These are phyloP conservation scores for Metroxylon sagu DNA, from an alignment of 176 grass and related monocot species.

Conservation along the genomic window DNA sequence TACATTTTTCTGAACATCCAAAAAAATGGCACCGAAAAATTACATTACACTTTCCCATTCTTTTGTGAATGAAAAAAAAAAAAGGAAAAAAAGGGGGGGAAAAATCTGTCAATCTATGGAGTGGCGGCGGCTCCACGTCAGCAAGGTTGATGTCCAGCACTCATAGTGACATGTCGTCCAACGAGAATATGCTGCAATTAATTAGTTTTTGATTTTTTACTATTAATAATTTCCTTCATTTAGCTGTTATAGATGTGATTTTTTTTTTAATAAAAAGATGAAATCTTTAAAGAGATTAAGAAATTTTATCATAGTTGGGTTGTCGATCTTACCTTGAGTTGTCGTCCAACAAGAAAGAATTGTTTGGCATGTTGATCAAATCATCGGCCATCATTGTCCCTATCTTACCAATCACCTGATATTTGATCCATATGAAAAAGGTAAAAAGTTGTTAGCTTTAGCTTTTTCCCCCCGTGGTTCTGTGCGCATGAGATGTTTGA, in stretches of 20 bases:
- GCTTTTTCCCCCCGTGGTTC: too few species aligned
- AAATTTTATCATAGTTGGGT: neutral
- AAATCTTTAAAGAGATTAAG: too few species aligned
- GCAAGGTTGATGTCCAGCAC: constrained; percentile 24
- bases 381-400: constrained; percentile 63
- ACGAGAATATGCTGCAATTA: constrained; percentile 37
- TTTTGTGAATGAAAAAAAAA: constrained; percentile 22
- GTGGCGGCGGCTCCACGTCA: constrained; percentile 32
- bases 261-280: too few species aligned
- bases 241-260: too few species aligned
- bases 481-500: too few species aligned
- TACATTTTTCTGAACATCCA: too few species aligned
- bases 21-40: neutral
- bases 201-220: neutral
- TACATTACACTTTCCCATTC: neutral
- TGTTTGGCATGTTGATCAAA: constrained; percentile 60
- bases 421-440: too few species aligned
- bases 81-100: constrained; percentile 22
- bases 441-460: too few species aligned
- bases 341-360: constrained; percentile 82
- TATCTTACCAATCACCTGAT: constrained; percentile 74
- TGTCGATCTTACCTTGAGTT: constrained; percentile 60
- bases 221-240: neutral
- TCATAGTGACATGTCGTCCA: constrained; percentile 39
- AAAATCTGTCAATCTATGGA: constrained; percentile 25